These are phyloP conservation scores for Gyromitra esculenta DNA, from an alignment of 2,329 filamentous ascomycete species.

Conservation along the genomic window DNA sequence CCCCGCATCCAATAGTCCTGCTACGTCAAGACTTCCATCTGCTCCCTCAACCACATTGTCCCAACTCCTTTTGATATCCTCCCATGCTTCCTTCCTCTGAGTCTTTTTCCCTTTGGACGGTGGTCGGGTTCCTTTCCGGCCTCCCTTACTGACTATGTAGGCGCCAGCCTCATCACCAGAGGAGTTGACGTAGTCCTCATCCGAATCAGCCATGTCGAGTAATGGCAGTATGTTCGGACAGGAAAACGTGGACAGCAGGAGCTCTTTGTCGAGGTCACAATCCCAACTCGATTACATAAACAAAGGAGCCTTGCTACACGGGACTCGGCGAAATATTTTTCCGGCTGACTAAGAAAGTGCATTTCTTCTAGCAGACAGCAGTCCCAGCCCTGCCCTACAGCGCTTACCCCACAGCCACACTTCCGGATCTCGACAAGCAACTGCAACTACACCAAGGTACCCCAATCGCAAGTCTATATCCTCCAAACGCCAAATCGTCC, in stretches of 20 bases:
- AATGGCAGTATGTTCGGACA: conserved; percentile 16
- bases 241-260: conserved; percentile 18
- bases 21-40: conserved; percentile 79
- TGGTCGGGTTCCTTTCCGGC: conserved; percentile 57
- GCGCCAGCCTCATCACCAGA: conserved; percentile 63
- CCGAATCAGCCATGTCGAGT: conserved; percentile 62
- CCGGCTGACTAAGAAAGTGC: conserved; percentile 14
- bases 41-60: conserved; percentile 80
- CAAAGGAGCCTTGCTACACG: background rate
- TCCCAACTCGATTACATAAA: conserved; percentile 33
- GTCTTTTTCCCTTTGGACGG: conserved; percentile 55
- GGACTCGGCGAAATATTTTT: conserved; percentile 26
- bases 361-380: conserved; percentile 23
- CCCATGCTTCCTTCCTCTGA: conserved; percentile 61
- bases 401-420: conserved; percentile 17
- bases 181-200: conserved; percentile 66
- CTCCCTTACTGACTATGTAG: conserved; percentile 58
- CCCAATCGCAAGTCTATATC: conserved; percentile 9
- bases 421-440: background rate
- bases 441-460: conserved; percentile 27
- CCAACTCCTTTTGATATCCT: conserved; percentile 63
- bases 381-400: conserved; percentile 51
- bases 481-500: conserved; percentile 18
- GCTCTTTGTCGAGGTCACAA: conserved; percentile 31
- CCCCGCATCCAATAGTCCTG: conserved; percentile 79